phyloP scores from a whole-genome alignment of 805 yeast genomes.

The Saccharomyces mikatae region DNA sequence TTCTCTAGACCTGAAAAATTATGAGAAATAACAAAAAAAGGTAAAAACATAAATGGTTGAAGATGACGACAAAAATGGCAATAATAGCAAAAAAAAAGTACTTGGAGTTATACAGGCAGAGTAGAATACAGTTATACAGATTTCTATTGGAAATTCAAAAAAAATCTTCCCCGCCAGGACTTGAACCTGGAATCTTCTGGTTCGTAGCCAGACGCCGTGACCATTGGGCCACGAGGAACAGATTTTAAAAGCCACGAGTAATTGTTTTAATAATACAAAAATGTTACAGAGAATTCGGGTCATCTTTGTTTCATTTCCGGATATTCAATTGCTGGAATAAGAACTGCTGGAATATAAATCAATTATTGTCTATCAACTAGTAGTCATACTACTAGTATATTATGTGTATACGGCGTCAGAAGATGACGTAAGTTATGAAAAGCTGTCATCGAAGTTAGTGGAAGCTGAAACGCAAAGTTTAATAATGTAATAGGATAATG shows the following conservation, averaged over 20 bases:
- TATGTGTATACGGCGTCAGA: too few species aligned
- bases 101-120: not conserved
- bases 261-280: too few species aligned
- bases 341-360: too few species aligned
- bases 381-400: too few species aligned
- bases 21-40: not conserved
- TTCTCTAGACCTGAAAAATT: not conserved
- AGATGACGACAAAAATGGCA: not conserved
- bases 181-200: slow-evolving; percentile 48
- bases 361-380: too few species aligned
- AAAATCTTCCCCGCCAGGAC: slow-evolving; percentile 43
- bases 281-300: too few species aligned
- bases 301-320: too few species aligned
- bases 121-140: not conserved
- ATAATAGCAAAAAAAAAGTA: not conserved
- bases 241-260: not conserved
- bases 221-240: slow-evolving; percentile 71
- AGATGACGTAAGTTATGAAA: too few species aligned
- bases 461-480: too few species aligned
- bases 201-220: slow-evolving; percentile 69
- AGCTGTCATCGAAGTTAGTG: too few species aligned
- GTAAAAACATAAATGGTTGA: not conserved
- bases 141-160: not conserved
- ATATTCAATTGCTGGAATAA: too few species aligned
- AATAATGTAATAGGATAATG: too few species aligned